Evolutionary conservation across 805 yeast species (phyloP).

Genomic region (Saccharomycopsis selenospora): DNA sequence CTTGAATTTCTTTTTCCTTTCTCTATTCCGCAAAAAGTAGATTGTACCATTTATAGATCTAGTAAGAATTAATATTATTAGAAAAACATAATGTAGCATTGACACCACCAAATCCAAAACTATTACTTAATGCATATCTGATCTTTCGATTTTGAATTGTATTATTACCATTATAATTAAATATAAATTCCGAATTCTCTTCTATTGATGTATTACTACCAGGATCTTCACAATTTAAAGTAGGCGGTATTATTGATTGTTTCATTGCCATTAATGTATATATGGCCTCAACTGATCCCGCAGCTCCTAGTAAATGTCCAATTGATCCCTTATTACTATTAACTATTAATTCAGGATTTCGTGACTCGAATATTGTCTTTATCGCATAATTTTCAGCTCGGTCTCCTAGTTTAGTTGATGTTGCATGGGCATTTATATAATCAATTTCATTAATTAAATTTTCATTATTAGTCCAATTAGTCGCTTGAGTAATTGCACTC

Average conservation of each 20-base stretch:
- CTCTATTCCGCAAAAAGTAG: too few relatives aligned
- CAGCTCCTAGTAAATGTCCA: conserved; percentile 93
- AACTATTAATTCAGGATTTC: conserved; percentile 39
- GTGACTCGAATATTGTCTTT: conserved; percentile 38
- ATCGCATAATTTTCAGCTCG: conserved; percentile 80
- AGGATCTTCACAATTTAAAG: conserved; percentile 55
- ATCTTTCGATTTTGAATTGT: conserved; percentile 36
- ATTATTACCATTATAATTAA: conserved; percentile 51
- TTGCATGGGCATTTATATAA: conserved; percentile 94
- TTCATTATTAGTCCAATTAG: conserved; percentile 26
- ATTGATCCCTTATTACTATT: conserved; percentile 87
- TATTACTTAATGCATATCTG: conserved; percentile 67
- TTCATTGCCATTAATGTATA: conserved; percentile 65
- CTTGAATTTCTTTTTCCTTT: too few relatives aligned
- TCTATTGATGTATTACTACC: conserved; percentile 44
- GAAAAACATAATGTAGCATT: conserved; percentile 71
- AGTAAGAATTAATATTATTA: too few relatives aligned
- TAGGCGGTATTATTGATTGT: conserved; percentile 62
- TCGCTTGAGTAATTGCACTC: conserved; percentile 54
- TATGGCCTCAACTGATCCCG: conserved; percentile 89
- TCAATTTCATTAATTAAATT: conserved; percentile 42
- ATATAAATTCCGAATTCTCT: conserved; percentile 32
- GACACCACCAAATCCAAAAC: conserved; percentile 98
- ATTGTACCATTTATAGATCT: too few relatives aligned
- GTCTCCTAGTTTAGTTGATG: conserved; percentile 87